Evolutionary conservation across 257 asterid species (phyloP), one percentile per base, ranked within the genome.

Genomic region (Leptodermis oblonga): DNA sequence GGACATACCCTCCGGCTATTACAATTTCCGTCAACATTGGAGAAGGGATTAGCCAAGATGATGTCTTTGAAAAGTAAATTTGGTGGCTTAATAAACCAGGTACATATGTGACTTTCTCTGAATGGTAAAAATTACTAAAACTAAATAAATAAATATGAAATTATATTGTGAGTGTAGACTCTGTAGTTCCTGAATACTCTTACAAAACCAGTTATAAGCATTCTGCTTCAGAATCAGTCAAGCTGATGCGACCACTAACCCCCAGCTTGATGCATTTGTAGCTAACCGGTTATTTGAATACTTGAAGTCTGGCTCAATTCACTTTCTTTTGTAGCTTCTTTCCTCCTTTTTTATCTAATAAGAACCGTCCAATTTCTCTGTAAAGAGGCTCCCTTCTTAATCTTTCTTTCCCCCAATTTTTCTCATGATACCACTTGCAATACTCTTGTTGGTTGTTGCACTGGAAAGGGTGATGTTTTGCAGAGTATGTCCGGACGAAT

Each of bases 1-100:
- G 99, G 99, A 8, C 99, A 93, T 72, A 93, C 97, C 17, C 99
- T 93, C 31, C 91, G 99, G 70, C 86, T 93, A 64, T 87, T 93
- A 62, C 99, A 93, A 79, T 93, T 93, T 81, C 99, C 99, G 46
- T 78, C 99, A n/a, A 93, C 99, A 26, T 78, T 93, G 67, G 97
- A 93, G 84, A 93, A 90, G 74, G 99, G 97, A 46, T 87, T 93
- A 52, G 85, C 81, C 68, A 89, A 93, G 81, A 68, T 93, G 80
- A 88, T 93, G 97, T 81, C 89, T 76, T 85, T 93, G 86, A 93
- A 89, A 89, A 93, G 67, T 75, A 86, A 82, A 81, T 93, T 90
- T 62, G 99, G 99, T 73, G 99, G 99, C 61, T 71, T 91, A 82
- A 67, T 93, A 81, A 81, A 80, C 82, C 99, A 93, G 97, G 99